Evolutionary conservation across 495 filamentous ascomycete genomes (phyloP), one percentile per base, ranked within the genome.

Genomic region (Aspergillus coremiiformis): DNA sequence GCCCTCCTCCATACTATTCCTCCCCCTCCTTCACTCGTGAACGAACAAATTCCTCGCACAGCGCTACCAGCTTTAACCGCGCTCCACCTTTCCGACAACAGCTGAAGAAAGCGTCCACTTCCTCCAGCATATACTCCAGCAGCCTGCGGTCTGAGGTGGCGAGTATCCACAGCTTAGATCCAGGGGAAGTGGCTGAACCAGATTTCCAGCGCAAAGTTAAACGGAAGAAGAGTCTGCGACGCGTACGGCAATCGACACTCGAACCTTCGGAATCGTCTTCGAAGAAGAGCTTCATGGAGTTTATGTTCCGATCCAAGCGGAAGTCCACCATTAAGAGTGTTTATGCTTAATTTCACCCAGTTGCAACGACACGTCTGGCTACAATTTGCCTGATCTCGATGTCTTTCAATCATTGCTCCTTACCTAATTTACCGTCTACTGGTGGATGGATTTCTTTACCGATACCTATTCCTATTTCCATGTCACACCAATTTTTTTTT

Each of bases 81-180:
- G 58, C 66, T 2, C 67, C 63, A 3, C 60, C 63, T 35, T 57
- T 63, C 46, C 66, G 63, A 17, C 55, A 54, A 8, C 66, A 64
- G 44, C 54, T 68, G 0, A 55, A 67, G 23, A 68, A 68, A 27
- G 60, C 66, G 27, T 69, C 81, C 5, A 85, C 85, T 1, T 78
- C 83, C 0, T 87, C 84, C 15, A 92, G 83, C 76, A 86, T 88
- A 41, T 78, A 79, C 57, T 91, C 83, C 15, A 92, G 69, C 21
- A 79, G 75, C 9, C 61, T 78, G 9, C 32, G 84, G 60, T 52
- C 87, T 66, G 55, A 74, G 73, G 44, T 93, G 72, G 49, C 91
- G 74, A 43, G 74, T 71, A 22, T 82, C 80, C 47, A 30, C 23
- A 62, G 43, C 27, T 47, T 59, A 26, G 33, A 44, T 4, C 49